Evolutionary conservation across 768 basidiomycete genomes (phyloP).

Genomic region (Baorangia bicolor): DNA sequence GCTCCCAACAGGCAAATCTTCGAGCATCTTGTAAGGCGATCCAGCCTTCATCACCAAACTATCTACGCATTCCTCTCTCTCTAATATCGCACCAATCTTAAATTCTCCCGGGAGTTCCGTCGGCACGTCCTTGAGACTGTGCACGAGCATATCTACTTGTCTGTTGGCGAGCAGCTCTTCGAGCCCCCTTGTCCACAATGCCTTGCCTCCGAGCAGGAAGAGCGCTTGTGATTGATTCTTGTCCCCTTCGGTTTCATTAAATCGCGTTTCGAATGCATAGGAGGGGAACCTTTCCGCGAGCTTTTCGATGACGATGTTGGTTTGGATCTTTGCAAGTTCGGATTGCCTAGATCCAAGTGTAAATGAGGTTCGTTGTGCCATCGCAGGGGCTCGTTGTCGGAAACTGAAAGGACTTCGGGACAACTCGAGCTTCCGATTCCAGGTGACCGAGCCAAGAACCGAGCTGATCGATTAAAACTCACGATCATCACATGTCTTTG

Average conservation of each 20-base stretch:
- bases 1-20: conserved; percentile 82
- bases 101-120: conserved; percentile 84
- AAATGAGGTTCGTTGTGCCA: conserved; percentile 45
- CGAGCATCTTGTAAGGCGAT: conserved; percentile 62
- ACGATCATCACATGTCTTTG: neutral
- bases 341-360: conserved; percentile 84
- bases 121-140: conserved; percentile 91
- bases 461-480: neutral
- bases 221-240: conserved; percentile 88
- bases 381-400: neutral
- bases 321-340: conserved; percentile 88
- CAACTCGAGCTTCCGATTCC: neutral
- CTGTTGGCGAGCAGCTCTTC: conserved; percentile 76
- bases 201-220: conserved; percentile 87
- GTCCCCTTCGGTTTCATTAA: conserved; percentile 78
- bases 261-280: conserved; percentile 48
- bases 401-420: neutral
- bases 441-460: neutral
- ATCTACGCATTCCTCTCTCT: conserved; percentile 88
- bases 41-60: conserved; percentile 84
- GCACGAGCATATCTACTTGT: conserved; percentile 88
- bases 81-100: conserved; percentile 78
- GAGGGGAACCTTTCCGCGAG: conserved; percentile 58
- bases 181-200: conserved; percentile 95
- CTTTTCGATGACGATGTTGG: conserved; percentile 69